Conservation (phyloP, 352 stramenopile genomes). For the Globisporangium cylindrosporum region DNA sequence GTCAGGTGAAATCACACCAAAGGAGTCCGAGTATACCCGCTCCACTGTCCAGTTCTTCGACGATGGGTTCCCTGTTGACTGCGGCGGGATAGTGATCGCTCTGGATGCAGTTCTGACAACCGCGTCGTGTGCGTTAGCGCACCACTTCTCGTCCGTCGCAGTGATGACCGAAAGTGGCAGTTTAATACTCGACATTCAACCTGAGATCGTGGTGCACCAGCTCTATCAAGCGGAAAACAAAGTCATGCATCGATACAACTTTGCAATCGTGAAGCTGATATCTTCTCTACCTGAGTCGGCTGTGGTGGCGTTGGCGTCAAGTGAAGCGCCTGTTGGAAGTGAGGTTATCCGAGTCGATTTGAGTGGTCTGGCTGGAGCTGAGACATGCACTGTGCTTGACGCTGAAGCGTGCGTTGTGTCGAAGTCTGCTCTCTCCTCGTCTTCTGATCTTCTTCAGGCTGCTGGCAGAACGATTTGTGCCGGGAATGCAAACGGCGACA, state of each 20-base stretch:
- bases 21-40: neutral
- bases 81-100: conserved; percentile 7
- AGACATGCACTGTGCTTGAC: neutral
- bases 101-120: conserved; percentile 3
- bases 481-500: neutral
- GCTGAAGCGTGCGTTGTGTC: neutral
- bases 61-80: neutral
- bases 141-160: neutral
- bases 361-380: neutral
- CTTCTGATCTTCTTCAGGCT: too few species aligned
- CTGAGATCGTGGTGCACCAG: neutral
- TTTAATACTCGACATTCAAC: too few species aligned
- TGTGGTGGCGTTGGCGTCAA: neutral
- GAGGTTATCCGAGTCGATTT: neutral
- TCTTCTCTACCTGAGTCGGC: neutral
- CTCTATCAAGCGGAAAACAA: neutral
- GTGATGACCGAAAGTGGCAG: too few species aligned
- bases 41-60: neutral
- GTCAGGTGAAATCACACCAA: neutral
- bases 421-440: too few species aligned
- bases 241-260: neutral
- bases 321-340: neutral
- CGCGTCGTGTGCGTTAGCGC: neutral
- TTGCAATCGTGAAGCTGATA: neutral
- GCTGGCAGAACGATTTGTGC: neutral